phyloP scores from a whole-genome alignment of 208 protist species.

The Wallacemonas collosoma region DNA sequence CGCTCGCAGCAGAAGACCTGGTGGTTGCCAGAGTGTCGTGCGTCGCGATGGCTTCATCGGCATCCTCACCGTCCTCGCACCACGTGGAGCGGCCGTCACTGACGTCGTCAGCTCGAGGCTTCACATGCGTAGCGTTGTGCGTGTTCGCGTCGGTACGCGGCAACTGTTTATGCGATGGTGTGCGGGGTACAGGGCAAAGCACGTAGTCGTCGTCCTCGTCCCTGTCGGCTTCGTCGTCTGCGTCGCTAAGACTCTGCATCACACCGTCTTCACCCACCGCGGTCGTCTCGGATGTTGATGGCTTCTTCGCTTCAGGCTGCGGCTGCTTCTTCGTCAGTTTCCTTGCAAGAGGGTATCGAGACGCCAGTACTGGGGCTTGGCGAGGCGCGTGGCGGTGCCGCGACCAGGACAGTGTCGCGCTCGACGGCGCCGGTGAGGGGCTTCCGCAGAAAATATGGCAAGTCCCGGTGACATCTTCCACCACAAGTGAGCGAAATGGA shows the following conservation, averaged over 20 bases:
- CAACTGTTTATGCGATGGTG: neutral
- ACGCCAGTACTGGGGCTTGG: neutral
- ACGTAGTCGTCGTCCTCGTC: constrained; percentile 24
- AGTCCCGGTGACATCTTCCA: constrained; percentile 43
- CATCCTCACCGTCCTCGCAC: no score
- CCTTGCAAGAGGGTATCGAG: neutral
- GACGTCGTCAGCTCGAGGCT: neutral
- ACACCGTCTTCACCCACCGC: neutral
- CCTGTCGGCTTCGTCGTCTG: neutral
- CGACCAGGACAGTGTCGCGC: constrained; percentile 25
- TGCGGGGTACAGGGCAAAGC: constrained; percentile 13
- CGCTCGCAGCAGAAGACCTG: no score
- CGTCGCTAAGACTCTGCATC: neutral
- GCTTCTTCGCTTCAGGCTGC: neutral
- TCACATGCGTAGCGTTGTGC: no score
- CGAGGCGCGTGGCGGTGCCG: constrained; percentile 25
- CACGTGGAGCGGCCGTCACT: neutral
- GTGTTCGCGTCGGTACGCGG: neutral
- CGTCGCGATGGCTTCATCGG: no score
- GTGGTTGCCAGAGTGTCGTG: no score
- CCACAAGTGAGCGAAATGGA: constrained; percentile 23
- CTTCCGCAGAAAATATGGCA: constrained; percentile 38
- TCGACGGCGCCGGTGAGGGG: constrained; percentile 6
- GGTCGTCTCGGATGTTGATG: no score
- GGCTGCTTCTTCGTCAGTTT: neutral